Base-by-base conservation (phyloP, 495 filamentous ascomycete genomes). In the Apodospora peruviana region DNA sequence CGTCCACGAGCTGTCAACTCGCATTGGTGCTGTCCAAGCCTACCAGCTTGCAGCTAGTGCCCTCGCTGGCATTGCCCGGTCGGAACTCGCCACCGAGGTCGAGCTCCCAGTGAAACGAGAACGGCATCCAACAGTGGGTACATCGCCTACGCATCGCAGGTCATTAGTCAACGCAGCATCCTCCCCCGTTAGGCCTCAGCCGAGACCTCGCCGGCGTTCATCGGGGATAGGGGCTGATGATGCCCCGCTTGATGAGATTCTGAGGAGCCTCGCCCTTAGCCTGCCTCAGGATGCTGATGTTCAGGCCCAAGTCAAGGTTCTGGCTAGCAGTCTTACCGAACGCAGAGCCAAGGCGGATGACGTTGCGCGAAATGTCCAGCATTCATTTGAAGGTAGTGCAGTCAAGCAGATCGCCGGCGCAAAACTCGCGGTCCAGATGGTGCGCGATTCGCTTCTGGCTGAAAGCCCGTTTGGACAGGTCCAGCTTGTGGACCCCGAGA, bases 391-490 rank as follows among this genome's bases (percentile, higher is more conserved):
- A 45, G 25, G 27, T 4, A 48, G 56, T 0, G 61, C 70, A 4
- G 53, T 60, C 1, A 57, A 52, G 14, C 67, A 73, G 36, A 46
- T 76, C 0, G 57, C 59, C 9, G 70, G 75, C 42, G 61, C 60
- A 0, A 67, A 65, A 47, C 47, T 60, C 5, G 71, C 72, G 0
- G 53, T 74, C 19, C 65, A 67, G 38, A 43, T 75, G 27, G 53
- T 74, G 20, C 60, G 64, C 17, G 69, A 75, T 42, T 70, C 65
- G 8, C 52, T 76, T 14, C 43, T 76, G 12, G 63, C 67, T 2
- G 71, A 76, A 41, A 70, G 64, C 23, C 56, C 57, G 5, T 72
- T 66, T 44, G 56, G 61, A 2, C 57, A 64, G 29, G 58, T 73
- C 14, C 47, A 55, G 17, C 57, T 76, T 8, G 49, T 74, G 16